Evolutionary conservation across 2,329 filamentous ascomycete species (phyloP), one percentile per base, ranked within the genome.

Genomic region (Taxawa tesnikishii): DNA sequence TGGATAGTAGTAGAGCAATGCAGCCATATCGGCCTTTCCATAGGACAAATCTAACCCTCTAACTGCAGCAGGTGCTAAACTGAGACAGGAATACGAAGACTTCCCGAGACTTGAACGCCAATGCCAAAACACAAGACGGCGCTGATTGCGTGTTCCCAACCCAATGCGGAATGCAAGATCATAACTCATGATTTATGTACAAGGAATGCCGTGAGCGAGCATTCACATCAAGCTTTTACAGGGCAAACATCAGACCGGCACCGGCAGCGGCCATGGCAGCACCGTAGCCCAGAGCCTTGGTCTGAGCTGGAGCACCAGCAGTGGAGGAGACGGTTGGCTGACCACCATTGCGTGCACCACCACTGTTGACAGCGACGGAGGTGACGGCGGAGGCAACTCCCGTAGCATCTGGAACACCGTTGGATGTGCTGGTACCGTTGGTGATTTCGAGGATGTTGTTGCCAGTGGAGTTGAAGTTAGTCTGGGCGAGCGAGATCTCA

Each of bases 401-500:
- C 0, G 63, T 67, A 5, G 72, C 70, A 27, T 60, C 58, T 0
- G 72, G 72, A 2, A 75, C 60, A 7, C 62, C 61, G 3, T 54
- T 42, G 3, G 65, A 66, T n/a, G n/a, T n/a, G n/a, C n/a, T n/a
- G n/a, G n/a, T n/a, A n/a, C n/a, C n/a, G 11, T 57, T 58, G 6
- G 59, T 56, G 33, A 76, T 76, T 43, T 75, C 71, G 36, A 65
- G 37, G 28, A 76, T 51, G 38, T 67, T 58, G 40, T 64, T 55
- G 12, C 48, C 47, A 0, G 67, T 68, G 6, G 67, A 57, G 46
- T 75, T 73, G 59, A 75, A 75, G 38, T 67, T 66, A 3, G 73
- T 75, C 43, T 71, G 69, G 3, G 72, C 73, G 13, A 77, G 52
- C 3, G 67, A 70, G 42, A 76, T 73, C 46, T 73, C 59, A 48